Conservation (phyloP, 176 grass and related monocot species). For the Themeda triandra region DNA sequence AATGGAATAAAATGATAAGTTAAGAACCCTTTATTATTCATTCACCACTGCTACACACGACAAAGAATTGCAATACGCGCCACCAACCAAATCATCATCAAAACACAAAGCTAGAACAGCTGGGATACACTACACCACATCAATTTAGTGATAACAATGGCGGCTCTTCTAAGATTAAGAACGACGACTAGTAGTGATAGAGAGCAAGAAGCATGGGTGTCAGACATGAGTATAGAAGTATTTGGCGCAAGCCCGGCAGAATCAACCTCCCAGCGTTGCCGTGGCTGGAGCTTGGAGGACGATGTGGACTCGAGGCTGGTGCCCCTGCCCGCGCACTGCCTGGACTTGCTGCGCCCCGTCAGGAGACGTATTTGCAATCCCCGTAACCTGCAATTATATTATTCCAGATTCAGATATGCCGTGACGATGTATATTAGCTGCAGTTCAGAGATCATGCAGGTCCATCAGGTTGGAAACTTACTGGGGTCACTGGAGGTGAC, state of each 20-base stretch:
- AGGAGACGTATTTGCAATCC: constrained; percentile 45
- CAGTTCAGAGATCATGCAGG: not conserved
- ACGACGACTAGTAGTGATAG: not conserved
- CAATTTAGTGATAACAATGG: not conserved
- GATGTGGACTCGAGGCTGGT: constrained; percentile 32
- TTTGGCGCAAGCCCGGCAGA: constrained; percentile 44
- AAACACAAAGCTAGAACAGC: not conserved
- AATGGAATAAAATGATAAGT: constrained; percentile 3
- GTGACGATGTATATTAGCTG: too few species aligned
- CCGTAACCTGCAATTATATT: constrained; percentile 29
- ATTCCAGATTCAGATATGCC: not conserved
- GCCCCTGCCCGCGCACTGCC: constrained; percentile 34
- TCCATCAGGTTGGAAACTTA: constrained; percentile 1
- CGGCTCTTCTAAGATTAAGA: constrained; percentile 4
- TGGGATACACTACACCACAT: not conserved
- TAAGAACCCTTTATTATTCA: not conserved
- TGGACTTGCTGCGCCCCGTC: constrained; percentile 49
- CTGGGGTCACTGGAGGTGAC: constrained; percentile 54
- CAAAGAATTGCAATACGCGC: not conserved
- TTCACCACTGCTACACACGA: not conserved
- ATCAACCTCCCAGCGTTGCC: not conserved
- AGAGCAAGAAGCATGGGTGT: constrained; percentile 36
- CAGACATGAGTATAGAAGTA: constrained; percentile 39
- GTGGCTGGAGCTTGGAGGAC: constrained; percentile 15
- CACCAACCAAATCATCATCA: not conserved